phyloP scores from a whole-genome alignment of 2,329 filamentous ascomycete species.

The Tolypocladium sp. region DNA sequence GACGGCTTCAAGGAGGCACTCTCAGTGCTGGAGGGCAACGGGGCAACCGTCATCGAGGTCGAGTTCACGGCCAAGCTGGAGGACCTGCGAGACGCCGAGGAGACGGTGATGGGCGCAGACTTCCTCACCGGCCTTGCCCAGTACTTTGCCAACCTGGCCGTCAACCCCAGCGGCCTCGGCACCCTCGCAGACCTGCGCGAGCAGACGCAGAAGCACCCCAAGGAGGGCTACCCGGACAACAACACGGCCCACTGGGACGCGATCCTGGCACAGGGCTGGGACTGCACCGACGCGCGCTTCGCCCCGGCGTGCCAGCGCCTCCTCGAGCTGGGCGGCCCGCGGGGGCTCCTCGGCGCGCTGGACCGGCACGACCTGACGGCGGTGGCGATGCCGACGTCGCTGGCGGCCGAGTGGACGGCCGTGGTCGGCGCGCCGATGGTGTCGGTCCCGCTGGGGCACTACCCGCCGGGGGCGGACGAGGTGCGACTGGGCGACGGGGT shows the following conservation, averaged over 20 bases:
- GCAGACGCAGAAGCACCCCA: conserved; percentile 43
- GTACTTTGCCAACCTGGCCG: conserved; percentile 46
- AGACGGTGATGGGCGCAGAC: conserved; percentile 45
- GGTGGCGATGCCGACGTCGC: conserved; percentile 45
- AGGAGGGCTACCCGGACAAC: conserved; percentile 52
- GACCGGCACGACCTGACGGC: conserved; percentile 46
- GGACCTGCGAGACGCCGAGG: conserved; percentile 1
- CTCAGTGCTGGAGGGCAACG: conserved; percentile 38
- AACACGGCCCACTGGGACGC: conserved; percentile 49
- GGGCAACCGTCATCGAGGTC: conserved; percentile 50
- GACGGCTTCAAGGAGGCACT: conserved; percentile 46
- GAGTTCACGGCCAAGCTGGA: conserved; percentile 17
- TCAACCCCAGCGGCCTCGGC: conserved; percentile 44
- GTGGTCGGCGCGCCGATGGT: conserved; percentile 37
- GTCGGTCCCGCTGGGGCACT: conserved; percentile 38
- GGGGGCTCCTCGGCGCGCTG: conserved; percentile 52
- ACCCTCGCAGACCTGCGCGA: conserved; percentile 39
- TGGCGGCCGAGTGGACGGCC: conserved; percentile 10
- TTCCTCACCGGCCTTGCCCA: conserved; percentile 45
- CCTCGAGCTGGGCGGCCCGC: conserved; percentile 44
- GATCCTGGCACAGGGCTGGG: conserved; percentile 37
- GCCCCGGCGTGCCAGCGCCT: conserved; percentile 37
- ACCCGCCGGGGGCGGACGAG: conserved; percentile 1
- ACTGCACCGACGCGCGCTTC: conserved; percentile 47
- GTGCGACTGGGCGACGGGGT: background rate